phyloP scores from a whole-genome alignment of 1,284 basidiomycete genomes.

The Austropuccinia psidii region DNA sequence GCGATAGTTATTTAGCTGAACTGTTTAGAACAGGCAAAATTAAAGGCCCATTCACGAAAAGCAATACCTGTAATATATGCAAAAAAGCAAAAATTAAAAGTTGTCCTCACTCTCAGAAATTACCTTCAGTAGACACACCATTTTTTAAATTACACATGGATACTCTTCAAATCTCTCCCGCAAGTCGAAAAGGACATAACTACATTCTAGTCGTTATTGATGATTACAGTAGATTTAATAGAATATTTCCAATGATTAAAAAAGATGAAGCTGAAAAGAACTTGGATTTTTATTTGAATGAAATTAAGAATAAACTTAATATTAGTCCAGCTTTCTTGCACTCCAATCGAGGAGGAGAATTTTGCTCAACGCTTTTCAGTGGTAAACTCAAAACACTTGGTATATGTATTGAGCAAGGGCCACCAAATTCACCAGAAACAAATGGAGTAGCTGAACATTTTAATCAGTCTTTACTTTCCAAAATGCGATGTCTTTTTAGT shows the following conservation, averaged over 20 bases:
- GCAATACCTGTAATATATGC: neutral
- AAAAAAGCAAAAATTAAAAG: neutral
- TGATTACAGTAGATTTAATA: neutral
- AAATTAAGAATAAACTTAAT: neutral
- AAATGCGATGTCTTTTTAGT: neutral
- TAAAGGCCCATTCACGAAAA: too few relatives aligned
- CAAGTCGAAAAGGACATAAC: neutral
- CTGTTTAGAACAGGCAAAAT: too few relatives aligned
- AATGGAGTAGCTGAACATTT: neutral
- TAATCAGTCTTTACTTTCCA: neutral
- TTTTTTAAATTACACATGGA: neutral
- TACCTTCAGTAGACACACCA: neutral
- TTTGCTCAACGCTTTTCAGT: neutral
- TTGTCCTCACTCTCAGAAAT: neutral
- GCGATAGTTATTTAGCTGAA: too few relatives aligned
- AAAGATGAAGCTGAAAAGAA: neutral
- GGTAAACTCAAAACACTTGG: neutral
- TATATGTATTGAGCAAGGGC: neutral
- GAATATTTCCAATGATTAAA: neutral
- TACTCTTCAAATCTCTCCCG: neutral
- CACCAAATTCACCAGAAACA: neutral
- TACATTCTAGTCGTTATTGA: constrained; percentile 1
- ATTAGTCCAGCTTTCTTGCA: neutral
- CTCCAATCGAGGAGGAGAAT: neutral
- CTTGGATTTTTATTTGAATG: neutral